These are phyloP conservation scores for Madurella mycetomatis DNA, from an alignment of 2,329 filamentous ascomycete species.

Conservation along the genomic window DNA sequence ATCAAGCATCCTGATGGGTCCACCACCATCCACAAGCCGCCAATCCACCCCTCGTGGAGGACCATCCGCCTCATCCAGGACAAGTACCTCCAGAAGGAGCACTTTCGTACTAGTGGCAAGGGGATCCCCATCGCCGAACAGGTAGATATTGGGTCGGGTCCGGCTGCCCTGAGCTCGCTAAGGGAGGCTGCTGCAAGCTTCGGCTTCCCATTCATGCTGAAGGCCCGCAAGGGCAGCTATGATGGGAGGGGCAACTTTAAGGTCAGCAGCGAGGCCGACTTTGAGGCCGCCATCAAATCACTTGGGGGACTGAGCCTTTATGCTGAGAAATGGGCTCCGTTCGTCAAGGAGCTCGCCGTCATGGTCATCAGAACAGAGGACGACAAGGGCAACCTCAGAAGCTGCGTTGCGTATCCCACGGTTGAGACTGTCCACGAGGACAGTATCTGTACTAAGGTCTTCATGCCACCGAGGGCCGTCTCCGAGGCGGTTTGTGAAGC, in stretches of 20 bases:
- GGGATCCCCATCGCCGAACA: slow-evolving; percentile 71
- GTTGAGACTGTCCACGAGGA: slow-evolving; percentile 96
- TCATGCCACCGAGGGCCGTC: slow-evolving; percentile 74
- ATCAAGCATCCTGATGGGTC: slow-evolving; percentile 37
- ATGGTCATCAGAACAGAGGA: slow-evolving; percentile 92
- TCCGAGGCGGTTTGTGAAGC: slow-evolving; percentile 54
- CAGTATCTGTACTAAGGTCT: slow-evolving; percentile 90
- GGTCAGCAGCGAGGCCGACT: slow-evolving; percentile 41
- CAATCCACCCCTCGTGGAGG: slow-evolving; percentile 76
- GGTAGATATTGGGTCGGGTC: slow-evolving; percentile 53
- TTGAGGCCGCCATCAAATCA: slow-evolving; percentile 61
- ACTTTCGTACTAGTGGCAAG: slow-evolving; percentile 54
- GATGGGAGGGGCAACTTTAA: slow-evolving; percentile 73
- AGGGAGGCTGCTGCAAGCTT: slow-evolving; percentile 58
- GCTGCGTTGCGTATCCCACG: slow-evolving; percentile 70
- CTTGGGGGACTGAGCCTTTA: slow-evolving; percentile 72
- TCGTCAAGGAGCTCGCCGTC: slow-evolving; percentile 82
- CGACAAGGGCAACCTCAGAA: slow-evolving; percentile 44
- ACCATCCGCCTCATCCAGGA: slow-evolving; percentile 88
- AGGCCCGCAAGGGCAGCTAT: slow-evolving; percentile 84
- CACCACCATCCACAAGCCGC: slow-evolving; percentile 31
- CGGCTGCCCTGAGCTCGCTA: slow-evolving; percentile 57
- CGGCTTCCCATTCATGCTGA: slow-evolving; percentile 87
- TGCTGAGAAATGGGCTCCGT: slow-evolving; percentile 84
- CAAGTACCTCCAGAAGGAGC: slow-evolving; percentile 85